Evolutionary conservation across 257 asterid genomes (phyloP), one percentile per base, ranked within the genome.

Genomic region (Salvia hispanica): DNA sequence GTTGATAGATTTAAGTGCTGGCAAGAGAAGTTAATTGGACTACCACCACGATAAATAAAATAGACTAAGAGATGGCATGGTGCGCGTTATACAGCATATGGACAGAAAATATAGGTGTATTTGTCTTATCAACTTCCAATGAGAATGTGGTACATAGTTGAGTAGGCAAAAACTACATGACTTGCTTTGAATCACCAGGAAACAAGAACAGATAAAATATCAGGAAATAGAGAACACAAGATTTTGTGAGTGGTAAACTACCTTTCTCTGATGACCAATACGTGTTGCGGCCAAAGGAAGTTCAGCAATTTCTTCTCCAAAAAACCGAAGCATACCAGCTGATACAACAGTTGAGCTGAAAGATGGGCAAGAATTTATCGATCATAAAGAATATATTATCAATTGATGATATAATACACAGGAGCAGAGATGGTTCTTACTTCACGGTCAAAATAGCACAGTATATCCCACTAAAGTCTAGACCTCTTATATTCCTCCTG

Each of bases 401-500:
- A 56, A 60, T 37, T 58, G 18, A 71, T 28, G 64, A 56, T 50
- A 39, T 16, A 51, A 72, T 42, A 60, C 7, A 16, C 3, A 11
- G 9, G 63, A 63, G 50, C 50, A 44, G 64, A 72, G 16, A 70
- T 33, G 59, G 64, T 57, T 56, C 82, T 57, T 82, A 94, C 99
- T 94, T 88, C 70, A 88, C 93, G 1, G 89, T 88, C 84, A 94
- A 77, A 77, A 94, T 83, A 53, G 96, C 95, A 67, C 99, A 94
- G 79, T 85, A 86, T 84, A 94, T 91, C 80, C 99, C 99, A 80
- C 99, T 76, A 77, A 87, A 91, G 78, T 94, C 93, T 77, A 91
- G 96, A 39, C 96, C 97, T 80, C 96, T 81, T 75, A 88, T 94
- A 73, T 91, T 94, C 91, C 97, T 87, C 80, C 99, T 91, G 87